These are phyloP conservation scores for Coemansia sp. DNA, from an alignment of 192 early-diverging fungal genomes.

Conservation along the genomic window DNA sequence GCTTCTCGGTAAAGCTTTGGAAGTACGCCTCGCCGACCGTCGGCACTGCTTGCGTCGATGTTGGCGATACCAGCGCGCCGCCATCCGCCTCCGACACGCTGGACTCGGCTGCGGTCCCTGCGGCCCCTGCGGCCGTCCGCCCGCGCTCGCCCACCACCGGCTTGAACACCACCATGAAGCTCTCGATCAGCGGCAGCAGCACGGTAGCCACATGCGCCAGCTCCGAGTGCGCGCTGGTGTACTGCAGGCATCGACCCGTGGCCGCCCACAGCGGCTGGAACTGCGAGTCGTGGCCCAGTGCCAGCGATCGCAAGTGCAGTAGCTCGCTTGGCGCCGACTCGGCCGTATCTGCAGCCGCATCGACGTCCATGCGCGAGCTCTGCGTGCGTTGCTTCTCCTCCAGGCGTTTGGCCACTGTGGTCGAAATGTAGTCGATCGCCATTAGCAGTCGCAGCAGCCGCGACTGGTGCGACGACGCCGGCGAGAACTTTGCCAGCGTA, in stretches of 20 bases:
- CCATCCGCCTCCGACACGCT: not conserved
- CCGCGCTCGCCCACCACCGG: slow-evolving; percentile 65
- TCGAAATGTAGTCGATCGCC: slow-evolving; percentile 78
- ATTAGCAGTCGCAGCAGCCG: slow-evolving; percentile 91
- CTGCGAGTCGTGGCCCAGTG: slow-evolving; percentile 34
- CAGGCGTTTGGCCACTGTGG: slow-evolving; percentile 38
- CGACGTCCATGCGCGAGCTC: slow-evolving; percentile 17
- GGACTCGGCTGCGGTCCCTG: no score
- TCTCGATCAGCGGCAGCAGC: slow-evolving; percentile 89
- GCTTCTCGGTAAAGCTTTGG: slow-evolving; percentile 83
- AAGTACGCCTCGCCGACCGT: slow-evolving; percentile 64
- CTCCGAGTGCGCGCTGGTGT: slow-evolving; percentile 72
- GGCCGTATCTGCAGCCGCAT: no score
- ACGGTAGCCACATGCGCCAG: slow-evolving; percentile 89
- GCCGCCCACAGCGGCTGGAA: slow-evolving; percentile 73
- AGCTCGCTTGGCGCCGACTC: slow-evolving; percentile 18
- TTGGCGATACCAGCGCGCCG: slow-evolving; percentile 10
- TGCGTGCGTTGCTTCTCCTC: slow-evolving; percentile 32
- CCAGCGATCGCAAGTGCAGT: slow-evolving; percentile 46
- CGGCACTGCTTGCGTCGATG: slow-evolving; percentile 25
- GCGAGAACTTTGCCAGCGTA: slow-evolving; percentile 74
- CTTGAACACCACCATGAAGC: slow-evolving; percentile 97
- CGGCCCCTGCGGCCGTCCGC: slow-evolving; percentile 5
- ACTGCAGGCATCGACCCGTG: slow-evolving; percentile 66
- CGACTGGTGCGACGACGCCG: slow-evolving; percentile 82